Percentiles rank a stretch among this genome's conserved stretches.
Evolutionary conservation across 805 yeast genomes (phyloP).

Genomic region (Torulaspora indica): DNA sequence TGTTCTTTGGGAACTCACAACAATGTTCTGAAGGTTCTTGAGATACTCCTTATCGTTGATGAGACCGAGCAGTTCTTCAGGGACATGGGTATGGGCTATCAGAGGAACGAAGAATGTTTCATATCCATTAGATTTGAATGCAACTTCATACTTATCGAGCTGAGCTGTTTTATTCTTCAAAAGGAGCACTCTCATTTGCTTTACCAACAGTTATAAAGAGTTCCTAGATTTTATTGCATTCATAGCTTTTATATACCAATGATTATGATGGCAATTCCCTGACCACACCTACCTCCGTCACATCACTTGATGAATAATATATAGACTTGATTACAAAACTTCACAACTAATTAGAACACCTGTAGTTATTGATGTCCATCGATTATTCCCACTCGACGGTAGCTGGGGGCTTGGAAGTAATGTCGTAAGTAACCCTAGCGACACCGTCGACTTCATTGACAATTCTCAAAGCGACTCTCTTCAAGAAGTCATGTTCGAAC

Average conservation of each 20-base stretch:
- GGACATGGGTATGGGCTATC: slow-evolving; percentile 56
- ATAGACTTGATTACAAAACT: neutral
- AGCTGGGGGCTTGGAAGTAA: slow-evolving; percentile 99
- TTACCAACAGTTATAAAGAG: neutral
- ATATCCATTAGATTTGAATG: slow-evolving; percentile 38
- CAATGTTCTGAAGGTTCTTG: slow-evolving; percentile 45
- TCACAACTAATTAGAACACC: neutral
- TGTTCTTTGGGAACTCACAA: slow-evolving; percentile 87
- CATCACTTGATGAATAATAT: neutral
- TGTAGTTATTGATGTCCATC: neutral
- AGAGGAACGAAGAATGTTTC: slow-evolving; percentile 64
- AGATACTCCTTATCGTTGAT: slow-evolving; percentile 44
- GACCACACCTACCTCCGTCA: neutral
- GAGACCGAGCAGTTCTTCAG: slow-evolving; percentile 41
- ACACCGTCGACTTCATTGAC: slow-evolving; percentile 99
- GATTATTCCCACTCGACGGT: slow-evolving; percentile 97
- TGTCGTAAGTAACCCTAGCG: slow-evolving; percentile 97
- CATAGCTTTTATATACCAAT: too few relatives aligned
- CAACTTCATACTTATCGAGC: slow-evolving; percentile 56
- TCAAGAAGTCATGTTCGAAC: slow-evolving; percentile 87
- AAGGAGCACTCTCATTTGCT: slow-evolving; percentile 40
- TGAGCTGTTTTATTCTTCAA: slow-evolving; percentile 72
- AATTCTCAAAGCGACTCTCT: slow-evolving; percentile 89
- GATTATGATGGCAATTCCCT: neutral
- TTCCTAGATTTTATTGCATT: too few relatives aligned